Percentiles rank a stretch among this genome's conserved stretches.
Conservation (phyloP, 2,329 filamentous ascomycete species). For the Diaporthe batatas region DNA sequence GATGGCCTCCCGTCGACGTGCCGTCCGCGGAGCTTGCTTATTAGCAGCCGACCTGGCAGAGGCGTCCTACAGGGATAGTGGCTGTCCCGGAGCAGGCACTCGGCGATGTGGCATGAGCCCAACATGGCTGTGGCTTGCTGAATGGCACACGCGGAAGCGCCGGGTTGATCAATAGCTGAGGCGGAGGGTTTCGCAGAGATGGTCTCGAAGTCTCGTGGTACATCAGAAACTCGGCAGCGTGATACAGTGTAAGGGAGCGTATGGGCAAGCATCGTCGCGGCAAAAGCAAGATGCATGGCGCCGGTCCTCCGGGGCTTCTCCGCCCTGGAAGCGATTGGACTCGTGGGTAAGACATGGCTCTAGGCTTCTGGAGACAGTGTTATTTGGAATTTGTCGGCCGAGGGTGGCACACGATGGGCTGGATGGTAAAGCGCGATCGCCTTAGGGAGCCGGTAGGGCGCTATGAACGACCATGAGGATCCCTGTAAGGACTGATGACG, state of each 20-base stretch:
- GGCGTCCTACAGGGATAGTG: conserved; percentile 2
- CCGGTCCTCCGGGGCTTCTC: neutral
- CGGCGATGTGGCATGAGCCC: neutral
- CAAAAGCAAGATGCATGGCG: conserved; percentile 20
- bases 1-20: neutral
- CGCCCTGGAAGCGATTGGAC: conserved; percentile 10
- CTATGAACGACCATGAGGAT: neutral
- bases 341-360: neutral
- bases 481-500: neutral
- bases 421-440: neutral
- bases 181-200: conserved; percentile 18
- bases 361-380: neutral
- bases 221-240: neutral
- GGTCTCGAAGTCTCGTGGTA: conserved; percentile 13
- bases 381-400: conserved; percentile 17
- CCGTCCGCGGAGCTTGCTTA: neutral
- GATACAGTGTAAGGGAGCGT: neutral
- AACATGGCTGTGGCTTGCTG: conserved; percentile 15
- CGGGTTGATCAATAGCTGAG: conserved; percentile 18
- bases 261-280: neutral
- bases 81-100: neutral
- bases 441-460: neutral
- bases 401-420: conserved; percentile 1
- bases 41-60: conserved; percentile 1
- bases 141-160: neutral